These are phyloP conservation scores for Clavulina sp. DNA, from an alignment of 768 basidiomycete species.

Conservation along the genomic window DNA sequence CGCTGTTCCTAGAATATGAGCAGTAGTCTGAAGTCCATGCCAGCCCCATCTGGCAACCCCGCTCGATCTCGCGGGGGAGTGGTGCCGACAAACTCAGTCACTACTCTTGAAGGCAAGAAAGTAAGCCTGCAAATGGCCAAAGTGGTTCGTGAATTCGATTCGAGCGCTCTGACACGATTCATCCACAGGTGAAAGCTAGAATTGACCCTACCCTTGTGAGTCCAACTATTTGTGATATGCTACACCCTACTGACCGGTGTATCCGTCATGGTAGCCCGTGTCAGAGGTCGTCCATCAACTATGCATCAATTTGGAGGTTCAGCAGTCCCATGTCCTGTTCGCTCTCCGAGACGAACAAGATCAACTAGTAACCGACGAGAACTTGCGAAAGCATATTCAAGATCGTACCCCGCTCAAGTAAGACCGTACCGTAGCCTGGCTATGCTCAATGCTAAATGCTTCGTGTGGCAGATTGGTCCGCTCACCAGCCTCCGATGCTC, in stretches of 20 bases:
- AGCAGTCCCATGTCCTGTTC: constrained; percentile 51
- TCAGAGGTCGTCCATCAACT: constrained; percentile 74
- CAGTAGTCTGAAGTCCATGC: too few relatives aligned
- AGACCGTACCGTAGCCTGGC: constrained; percentile 13
- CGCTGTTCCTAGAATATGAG: too few relatives aligned
- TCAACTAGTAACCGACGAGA: constrained; percentile 75
- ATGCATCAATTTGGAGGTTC: constrained; percentile 63
- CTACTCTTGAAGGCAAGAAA: constrained; percentile 43
- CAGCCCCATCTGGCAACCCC: too few relatives aligned
- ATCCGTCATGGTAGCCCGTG: constrained; percentile 27
- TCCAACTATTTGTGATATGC: background rate
- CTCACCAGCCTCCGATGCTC: constrained; percentile 62
- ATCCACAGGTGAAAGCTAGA: constrained; percentile 45
- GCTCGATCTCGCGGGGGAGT: too few relatives aligned
- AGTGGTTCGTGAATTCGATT: constrained; percentile 16
- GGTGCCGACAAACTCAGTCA: constrained; percentile 69
- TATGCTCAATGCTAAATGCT: background rate
- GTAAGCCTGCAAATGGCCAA: constrained; percentile 7
- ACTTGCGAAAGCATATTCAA: constrained; percentile 65
- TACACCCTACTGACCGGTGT: background rate
- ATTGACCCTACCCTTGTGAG: constrained; percentile 62
- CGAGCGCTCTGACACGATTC: background rate
- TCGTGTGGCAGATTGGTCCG: constrained; percentile 43
- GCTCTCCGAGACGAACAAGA: constrained; percentile 70
- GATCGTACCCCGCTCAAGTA: constrained; percentile 64